Conservation (phyloP, 2,329 filamentous ascomycete genomes). For the Trichophaea hybrida region DNA sequence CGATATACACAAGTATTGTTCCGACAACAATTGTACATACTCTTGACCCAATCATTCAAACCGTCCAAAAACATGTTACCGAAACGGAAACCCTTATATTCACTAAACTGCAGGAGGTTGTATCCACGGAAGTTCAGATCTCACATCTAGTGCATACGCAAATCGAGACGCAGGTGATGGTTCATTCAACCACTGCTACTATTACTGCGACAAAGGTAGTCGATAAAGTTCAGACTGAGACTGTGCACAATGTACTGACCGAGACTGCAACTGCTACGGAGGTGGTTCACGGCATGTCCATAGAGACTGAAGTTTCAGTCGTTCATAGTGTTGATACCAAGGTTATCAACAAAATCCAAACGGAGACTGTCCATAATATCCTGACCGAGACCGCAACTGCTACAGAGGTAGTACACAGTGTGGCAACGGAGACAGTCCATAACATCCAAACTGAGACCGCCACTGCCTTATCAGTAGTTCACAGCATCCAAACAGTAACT, state of each 20-base stretch:
- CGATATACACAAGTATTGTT: slow-evolving; percentile 15
- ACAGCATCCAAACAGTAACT: slow-evolving; percentile 2
- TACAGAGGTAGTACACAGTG: slow-evolving; percentile 1
- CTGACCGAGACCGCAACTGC: slow-evolving; percentile 10
- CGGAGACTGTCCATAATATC: slow-evolving; percentile 1
- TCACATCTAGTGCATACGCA: slow-evolving; percentile 15
- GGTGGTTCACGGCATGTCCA: slow-evolving; percentile 2
- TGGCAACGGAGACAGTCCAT: slow-evolving; percentile 9
- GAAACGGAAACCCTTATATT: slow-evolving; percentile 12
- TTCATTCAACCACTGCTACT: slow-evolving; percentile 11
- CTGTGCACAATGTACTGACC: not conserved
- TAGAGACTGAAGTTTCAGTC: not conserved
- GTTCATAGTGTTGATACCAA: slow-evolving; percentile 3
- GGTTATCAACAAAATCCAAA: not conserved
- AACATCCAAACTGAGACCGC: slow-evolving; percentile 6
- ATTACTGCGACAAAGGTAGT: slow-evolving; percentile 7
- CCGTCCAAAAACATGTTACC: slow-evolving; percentile 19
- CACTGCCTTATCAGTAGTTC: not conserved
- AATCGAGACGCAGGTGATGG: slow-evolving; percentile 10
- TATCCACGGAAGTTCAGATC: slow-evolving; percentile 7
- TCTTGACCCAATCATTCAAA: slow-evolving; percentile 11
- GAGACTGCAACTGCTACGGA: slow-evolving; percentile 9
- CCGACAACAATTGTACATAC: slow-evolving; percentile 16
- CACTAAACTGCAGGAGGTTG: slow-evolving; percentile 16
- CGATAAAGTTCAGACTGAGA: slow-evolving; percentile 4